phyloP scores from a whole-genome alignment of 768 basidiomycete species.

The Phaffia australis region DNA sequence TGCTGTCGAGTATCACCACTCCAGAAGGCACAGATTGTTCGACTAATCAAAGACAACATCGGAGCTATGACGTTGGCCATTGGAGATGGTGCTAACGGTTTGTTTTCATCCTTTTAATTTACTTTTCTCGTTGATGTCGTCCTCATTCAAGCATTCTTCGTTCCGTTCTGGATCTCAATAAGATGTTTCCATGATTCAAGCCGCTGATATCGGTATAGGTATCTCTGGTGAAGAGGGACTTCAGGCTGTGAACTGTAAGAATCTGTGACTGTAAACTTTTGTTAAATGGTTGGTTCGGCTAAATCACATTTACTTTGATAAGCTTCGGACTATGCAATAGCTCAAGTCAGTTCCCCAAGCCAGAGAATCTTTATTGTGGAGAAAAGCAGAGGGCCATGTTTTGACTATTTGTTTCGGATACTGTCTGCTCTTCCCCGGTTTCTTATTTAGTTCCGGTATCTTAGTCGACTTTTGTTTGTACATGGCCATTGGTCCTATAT shows the following conservation, averaged over 20 bases:
- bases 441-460: no score
- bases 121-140: background rate
- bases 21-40: conserved; percentile 32
- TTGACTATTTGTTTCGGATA: background rate
- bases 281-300: conserved; percentile 59
- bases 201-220: conserved; percentile 95
- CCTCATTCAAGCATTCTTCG: background rate
- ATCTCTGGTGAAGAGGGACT: conserved; percentile 88
- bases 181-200: conserved; percentile 96
- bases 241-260: conserved; percentile 97
- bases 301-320: background rate
- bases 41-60: conserved; percentile 91
- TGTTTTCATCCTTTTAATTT: no score
- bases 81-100: conserved; percentile 78
- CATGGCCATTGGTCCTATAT: conserved; percentile 98
- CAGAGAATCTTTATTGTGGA: conserved; percentile 18
- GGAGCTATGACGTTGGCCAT: conserved; percentile 83
- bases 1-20: conserved; percentile 67
- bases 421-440: background rate
- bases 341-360: background rate
- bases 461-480: conserved; percentile 59
- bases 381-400: background rate
- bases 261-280: conserved; percentile 95
- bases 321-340: background rate
- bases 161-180: background rate